phyloP scores from a whole-genome alignment of 192 early-diverging fungal genomes.

The Dissophora globulifera region DNA sequence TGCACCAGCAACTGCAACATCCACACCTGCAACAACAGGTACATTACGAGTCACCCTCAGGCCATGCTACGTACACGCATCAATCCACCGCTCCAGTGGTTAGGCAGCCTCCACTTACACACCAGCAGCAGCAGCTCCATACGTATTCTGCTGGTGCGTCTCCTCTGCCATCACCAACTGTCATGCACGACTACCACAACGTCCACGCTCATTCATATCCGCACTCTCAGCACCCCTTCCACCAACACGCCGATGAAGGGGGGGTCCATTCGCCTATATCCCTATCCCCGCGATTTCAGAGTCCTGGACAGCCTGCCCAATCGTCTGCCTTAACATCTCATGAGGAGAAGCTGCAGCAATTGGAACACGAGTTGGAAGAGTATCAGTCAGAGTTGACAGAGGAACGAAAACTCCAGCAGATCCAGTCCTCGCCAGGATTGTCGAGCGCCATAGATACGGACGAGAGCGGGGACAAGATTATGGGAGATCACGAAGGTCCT shows the following conservation, averaged over 20 bases:
- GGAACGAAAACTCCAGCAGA: slow-evolving; percentile 3
- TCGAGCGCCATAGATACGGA: slow-evolving; percentile 11
- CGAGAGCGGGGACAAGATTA: neutral
- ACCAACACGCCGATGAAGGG: too few species aligned
- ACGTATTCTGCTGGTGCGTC: slow-evolving; percentile 3
- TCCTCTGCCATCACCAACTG: slow-evolving; percentile 8
- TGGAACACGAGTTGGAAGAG: slow-evolving; percentile 37
- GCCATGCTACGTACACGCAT: slow-evolving; percentile 14
- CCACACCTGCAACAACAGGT: slow-evolving; percentile 10
- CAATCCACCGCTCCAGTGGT: slow-evolving; percentile 3
- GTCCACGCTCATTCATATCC: slow-evolving; percentile 11
- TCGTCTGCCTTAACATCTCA: slow-evolving; percentile 8
- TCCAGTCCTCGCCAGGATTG: neutral
- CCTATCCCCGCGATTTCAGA: too few species aligned
- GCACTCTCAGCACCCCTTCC: neutral
- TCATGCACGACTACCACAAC: slow-evolving; percentile 1
- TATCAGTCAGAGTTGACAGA: slow-evolving; percentile 29
- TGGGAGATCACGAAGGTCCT: too few species aligned
- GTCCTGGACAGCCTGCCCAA: too few species aligned
- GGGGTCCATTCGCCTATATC: too few species aligned
- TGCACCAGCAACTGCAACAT: slow-evolving; percentile 8
- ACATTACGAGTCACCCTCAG: slow-evolving; percentile 9
- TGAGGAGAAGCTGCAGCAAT: slow-evolving; percentile 35
- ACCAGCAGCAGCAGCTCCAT: slow-evolving; percentile 18
- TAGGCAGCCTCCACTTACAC: slow-evolving; percentile 3